Percentiles rank a stretch among this genome's conserved stretches.
Conservation (phyloP, 2,329 filamentous ascomycete species). For the Pseudopithomyces chartarum region DNA sequence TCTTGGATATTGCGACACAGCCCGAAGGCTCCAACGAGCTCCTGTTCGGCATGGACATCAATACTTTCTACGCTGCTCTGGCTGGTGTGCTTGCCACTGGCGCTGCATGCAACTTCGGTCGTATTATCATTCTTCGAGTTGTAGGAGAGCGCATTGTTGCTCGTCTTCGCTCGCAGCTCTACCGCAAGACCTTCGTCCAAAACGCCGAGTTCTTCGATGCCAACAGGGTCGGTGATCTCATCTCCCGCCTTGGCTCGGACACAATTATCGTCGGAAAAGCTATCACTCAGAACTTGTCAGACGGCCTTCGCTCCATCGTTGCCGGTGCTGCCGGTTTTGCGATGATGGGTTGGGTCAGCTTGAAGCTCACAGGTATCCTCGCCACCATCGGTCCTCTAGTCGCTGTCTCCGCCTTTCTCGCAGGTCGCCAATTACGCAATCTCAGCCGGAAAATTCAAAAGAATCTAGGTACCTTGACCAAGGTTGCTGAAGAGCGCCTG, state of each 20-base stretch:
- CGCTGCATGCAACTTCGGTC: slow-evolving; percentile 88
- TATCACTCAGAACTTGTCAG: slow-evolving; percentile 96
- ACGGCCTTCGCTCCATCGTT: slow-evolving; percentile 88
- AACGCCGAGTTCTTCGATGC: slow-evolving; percentile 99
- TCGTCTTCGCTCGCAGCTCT: slow-evolving; percentile 84
- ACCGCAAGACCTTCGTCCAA: slow-evolving; percentile 90
- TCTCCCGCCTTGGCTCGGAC: slow-evolving; percentile 92
- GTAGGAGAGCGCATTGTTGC: slow-evolving; percentile 95
- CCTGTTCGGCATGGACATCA: slow-evolving; percentile 82
- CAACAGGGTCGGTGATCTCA: slow-evolving; percentile 93
- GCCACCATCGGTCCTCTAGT: slow-evolving; percentile 88
- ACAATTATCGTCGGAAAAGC: slow-evolving; percentile 98
- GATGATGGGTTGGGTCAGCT: slow-evolving; percentile 94
- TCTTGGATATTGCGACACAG: slow-evolving; percentile 88
- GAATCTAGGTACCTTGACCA: slow-evolving; percentile 89
- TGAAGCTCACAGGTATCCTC: slow-evolving; percentile 86
- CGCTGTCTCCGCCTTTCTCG: slow-evolving; percentile 87
- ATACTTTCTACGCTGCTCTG: slow-evolving; percentile 86
- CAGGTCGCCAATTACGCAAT: slow-evolving; percentile 85
- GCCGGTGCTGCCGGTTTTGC: slow-evolving; percentile 87
- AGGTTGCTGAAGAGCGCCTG: slow-evolving; percentile 96
- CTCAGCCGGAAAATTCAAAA: slow-evolving; percentile 92
- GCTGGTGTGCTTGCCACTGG: slow-evolving; percentile 76
- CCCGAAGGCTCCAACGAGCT: slow-evolving; percentile 64
- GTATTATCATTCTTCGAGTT: slow-evolving; percentile 90